These are phyloP conservation scores for Melaleuca quinquenervia DNA, from an alignment of 345 rosid genomes.

Conservation along the genomic window DNA sequence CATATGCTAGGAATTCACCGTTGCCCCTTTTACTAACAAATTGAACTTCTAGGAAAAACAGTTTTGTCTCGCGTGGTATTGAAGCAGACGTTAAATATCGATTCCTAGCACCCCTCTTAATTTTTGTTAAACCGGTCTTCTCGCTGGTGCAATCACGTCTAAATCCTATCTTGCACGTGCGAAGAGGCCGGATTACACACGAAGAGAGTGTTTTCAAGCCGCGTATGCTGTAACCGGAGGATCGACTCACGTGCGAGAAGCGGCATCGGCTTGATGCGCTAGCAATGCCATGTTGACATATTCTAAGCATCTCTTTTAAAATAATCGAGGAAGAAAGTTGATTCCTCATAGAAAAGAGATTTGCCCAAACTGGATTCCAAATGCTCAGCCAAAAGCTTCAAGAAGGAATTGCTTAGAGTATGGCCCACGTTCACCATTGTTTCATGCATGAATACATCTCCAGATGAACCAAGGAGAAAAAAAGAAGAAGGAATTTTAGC, in stretches of 20 bases:
- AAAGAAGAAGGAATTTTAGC: not conserved
- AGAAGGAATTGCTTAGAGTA: not conserved
- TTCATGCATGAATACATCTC: not conserved
- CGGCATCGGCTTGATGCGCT: not conserved
- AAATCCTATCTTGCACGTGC: not conserved
- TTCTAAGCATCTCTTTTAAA: not conserved
- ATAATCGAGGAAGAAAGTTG: not conserved
- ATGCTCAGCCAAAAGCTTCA: not conserved
- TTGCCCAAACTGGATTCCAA: not conserved
- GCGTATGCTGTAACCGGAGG: not conserved
- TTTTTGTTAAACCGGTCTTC: rapidly evolving
- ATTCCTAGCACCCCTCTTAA: not conserved
- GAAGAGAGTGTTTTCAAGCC: not conserved
- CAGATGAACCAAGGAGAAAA: not conserved
- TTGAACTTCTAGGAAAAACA: not conserved
- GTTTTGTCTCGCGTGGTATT: too few species aligned
- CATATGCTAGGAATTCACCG: not conserved
- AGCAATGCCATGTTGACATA: not conserved
- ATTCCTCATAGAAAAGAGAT: not conserved
- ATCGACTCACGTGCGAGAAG: not conserved
- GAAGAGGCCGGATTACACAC: not conserved
- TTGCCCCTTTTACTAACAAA: not conserved
- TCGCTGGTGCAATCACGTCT: not conserved
- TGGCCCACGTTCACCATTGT: not conserved
- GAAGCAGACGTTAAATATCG: too few species aligned